A percentile compares a stretch with the other conserved stretches of the same genome.
phyloP scores from a whole-genome alignment of 345 rosid genomes.

The Orychophragmus violaceus region DNA sequence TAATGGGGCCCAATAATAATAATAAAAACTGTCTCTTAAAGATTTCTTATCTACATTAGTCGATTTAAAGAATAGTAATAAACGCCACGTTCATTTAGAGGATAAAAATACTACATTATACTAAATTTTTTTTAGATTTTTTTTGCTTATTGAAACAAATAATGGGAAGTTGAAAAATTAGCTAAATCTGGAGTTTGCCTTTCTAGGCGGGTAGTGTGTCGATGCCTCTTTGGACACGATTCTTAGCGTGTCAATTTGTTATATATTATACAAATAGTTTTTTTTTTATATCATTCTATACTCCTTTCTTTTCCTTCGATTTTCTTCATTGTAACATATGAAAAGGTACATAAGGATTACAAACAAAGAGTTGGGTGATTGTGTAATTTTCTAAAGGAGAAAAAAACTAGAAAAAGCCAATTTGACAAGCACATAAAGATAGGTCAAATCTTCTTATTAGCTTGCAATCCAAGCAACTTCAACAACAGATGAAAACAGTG shows the following conservation, averaged over 20 bases:
- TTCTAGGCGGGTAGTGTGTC: background rate
- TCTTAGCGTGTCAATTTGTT: background rate
- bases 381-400: background rate
- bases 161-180: background rate
- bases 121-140: background rate
- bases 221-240: background rate
- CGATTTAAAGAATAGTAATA: no score
- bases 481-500: slow-evolving; percentile 1
- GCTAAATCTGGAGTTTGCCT: slow-evolving; percentile 1
- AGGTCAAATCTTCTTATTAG: background rate
- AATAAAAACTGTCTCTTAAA: no score
- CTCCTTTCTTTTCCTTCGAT: background rate
- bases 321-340: background rate
- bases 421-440: slow-evolving; percentile 12
- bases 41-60: background rate
- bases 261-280: background rate
- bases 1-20: no score
- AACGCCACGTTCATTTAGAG: background rate
- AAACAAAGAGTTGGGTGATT: no score
- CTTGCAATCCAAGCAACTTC: background rate
- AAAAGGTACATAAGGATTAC: no score
- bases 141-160: background rate
- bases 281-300: background rate
- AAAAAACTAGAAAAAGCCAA: background rate
- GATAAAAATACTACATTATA: background rate